Percentiles rank a stretch among this genome's conserved stretches.
phyloP scores from a whole-genome alignment of 1,284 basidiomycete species.

The Peniophora sp. region DNA sequence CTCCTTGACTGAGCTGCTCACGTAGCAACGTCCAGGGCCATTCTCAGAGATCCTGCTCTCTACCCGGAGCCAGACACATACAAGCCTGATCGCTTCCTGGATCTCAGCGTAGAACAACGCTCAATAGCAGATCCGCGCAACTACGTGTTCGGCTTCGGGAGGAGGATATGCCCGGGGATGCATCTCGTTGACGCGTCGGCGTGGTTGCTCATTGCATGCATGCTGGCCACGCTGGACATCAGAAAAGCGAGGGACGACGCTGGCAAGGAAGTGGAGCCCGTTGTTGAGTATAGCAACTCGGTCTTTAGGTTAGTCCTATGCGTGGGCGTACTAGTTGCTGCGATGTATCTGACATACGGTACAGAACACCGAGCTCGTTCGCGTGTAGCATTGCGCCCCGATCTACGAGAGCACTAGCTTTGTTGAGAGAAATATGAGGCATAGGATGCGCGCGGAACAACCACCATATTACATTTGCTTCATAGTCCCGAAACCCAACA shows the following conservation, averaged over 20 bases:
- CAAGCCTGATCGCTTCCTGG: background rate
- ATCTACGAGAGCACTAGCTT: conserved; percentile 41
- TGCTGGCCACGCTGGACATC: background rate
- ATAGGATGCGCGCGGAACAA: too few relatives aligned
- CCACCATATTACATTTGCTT: too few relatives aligned
- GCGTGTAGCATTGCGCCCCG: conserved; percentile 52
- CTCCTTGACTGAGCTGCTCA: too few relatives aligned
- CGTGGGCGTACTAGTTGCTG: too few relatives aligned
- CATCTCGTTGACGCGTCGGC: background rate
- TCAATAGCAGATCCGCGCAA: background rate
- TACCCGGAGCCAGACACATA: background rate
- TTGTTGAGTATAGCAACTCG: too few relatives aligned
- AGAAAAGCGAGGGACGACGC: background rate
- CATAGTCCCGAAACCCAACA: too few relatives aligned
- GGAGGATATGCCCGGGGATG: background rate
- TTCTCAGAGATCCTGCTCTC: background rate
- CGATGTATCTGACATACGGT: too few relatives aligned
- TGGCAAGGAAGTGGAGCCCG: too few relatives aligned
- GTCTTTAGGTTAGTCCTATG: too few relatives aligned
- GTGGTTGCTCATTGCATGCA: background rate
- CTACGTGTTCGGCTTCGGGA: background rate
- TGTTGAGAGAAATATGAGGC: conserved; percentile 16
- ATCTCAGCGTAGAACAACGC: background rate
- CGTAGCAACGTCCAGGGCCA: background rate
- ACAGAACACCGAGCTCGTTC: conserved; percentile 46